phyloP scores from a whole-genome alignment of 306 rosid genomes.

The Medicago lupulina region DNA sequence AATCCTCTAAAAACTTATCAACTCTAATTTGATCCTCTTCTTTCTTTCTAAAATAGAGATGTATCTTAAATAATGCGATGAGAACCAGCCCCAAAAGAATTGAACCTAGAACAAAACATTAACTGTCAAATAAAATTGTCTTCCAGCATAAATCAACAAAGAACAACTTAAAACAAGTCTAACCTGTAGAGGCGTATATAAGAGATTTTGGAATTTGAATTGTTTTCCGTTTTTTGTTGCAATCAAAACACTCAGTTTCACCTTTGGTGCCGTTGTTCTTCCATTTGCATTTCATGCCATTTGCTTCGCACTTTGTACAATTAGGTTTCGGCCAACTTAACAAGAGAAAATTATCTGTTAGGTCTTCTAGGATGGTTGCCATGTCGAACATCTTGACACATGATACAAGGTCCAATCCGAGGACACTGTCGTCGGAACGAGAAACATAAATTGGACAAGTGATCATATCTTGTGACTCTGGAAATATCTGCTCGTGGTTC shows the following conservation, averaged over 20 bases:
- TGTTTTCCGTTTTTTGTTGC: neutral
- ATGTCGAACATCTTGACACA: slow-evolving; percentile 22
- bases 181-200: slow-evolving; percentile 19
- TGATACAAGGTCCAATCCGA: neutral
- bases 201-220: neutral
- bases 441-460: slow-evolving; percentile 25
- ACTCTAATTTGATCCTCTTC: slow-evolving; percentile 9
- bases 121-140: neutral
- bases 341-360: fast-evolving
- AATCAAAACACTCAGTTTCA: neutral
- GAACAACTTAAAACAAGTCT: neutral
- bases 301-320: neutral
- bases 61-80: neutral
- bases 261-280: neutral
- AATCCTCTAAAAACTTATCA: neutral
- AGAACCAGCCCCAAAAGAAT: neutral
- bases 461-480: neutral
- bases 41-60: neutral
- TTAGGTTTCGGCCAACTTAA: slow-evolving; percentile 1
- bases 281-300: slow-evolving; percentile 11
- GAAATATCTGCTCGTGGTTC: fast-evolving
- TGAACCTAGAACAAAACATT: slow-evolving; percentile 2
- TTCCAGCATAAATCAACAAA: neutral
- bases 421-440: neutral
- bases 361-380: neutral